phyloP scores from a whole-genome alignment of 805 yeast species.

The Ascoidea rubescens region DNA sequence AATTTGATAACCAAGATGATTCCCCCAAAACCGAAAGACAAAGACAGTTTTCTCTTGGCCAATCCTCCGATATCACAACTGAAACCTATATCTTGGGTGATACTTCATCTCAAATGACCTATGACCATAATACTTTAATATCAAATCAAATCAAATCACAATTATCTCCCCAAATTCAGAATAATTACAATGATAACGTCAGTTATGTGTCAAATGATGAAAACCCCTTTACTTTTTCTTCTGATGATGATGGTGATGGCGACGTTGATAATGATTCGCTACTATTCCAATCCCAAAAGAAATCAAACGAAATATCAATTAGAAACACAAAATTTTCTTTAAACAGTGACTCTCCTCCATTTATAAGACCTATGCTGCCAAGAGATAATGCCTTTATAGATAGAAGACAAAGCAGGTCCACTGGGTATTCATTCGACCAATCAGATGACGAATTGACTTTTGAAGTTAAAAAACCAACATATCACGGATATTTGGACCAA shows the following conservation, averaged over 20 bases:
- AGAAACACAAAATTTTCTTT: not conserved
- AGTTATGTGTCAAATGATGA: not conserved
- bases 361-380: no score
- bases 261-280: not conserved
- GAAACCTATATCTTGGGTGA: not conserved
- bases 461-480: no score
- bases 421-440: not conserved
- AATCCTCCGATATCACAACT: not conserved
- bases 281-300: no score
- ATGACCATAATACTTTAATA: not conserved
- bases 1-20: not conserved
- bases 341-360: not conserved
- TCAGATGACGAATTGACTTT: not conserved
- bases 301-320: no score
- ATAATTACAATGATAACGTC: not conserved
- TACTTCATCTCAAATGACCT: not conserved
- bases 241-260: not conserved
- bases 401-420: not conserved
- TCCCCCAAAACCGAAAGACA: not conserved
- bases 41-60: not conserved
- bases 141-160: no score
- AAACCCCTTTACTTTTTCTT: not conserved
- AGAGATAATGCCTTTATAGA: not conserved
- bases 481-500: not conserved
- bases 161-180: no score